Evolutionary conservation across 768 basidiomycete species (phyloP), one percentile per base, ranked within the genome.

Genomic region (Piloderma croceum): DNA sequence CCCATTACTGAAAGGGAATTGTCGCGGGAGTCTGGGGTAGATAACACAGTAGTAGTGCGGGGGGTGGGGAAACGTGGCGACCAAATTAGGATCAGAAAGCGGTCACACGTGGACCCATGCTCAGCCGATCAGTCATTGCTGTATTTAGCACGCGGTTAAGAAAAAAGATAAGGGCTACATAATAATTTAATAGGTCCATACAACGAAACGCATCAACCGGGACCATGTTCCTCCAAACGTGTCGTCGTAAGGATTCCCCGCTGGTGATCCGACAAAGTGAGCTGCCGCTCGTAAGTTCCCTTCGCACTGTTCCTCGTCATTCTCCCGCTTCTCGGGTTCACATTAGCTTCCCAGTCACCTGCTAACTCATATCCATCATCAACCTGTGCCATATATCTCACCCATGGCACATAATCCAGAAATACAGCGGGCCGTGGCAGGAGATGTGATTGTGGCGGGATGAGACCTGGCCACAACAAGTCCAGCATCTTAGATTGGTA

Each of bases 391-490:
- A 93, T 83, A 44, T 63, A 53, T 43, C 81, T 68, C 36, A 90
- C 64, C 61, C 71, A 74, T 23, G 90, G 83, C 49, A 76, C 62
- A 60, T 88, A 85, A 35, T 93, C 86, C 53, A 81, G 57, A 51
- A 74, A 71, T 43, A 83, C 60, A 27, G 63, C 61, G 15, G 54
- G 52, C 35, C 71, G 65, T 10, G 73, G 69, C 53, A 75, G 62
- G 31, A 68, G 44, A 39, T 71, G 62, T 21, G 61, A 56, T 15
- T 64, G 57, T 39, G 62, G 54, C 13, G 69, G 67, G 46, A 79
- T 64, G 31, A 29, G 27, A 77, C 51, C 43, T 67, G 65, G 42
- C 68, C 63, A 49, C 10, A 87, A 59, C 52, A 73, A 70, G 43
- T 62, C 61, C 45, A 53, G 57, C 50, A 74, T 67, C 53, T 59